These are phyloP conservation scores for Diaporthe citri DNA, from an alignment of 2,329 filamentous ascomycete genomes.

Conservation along the genomic window DNA sequence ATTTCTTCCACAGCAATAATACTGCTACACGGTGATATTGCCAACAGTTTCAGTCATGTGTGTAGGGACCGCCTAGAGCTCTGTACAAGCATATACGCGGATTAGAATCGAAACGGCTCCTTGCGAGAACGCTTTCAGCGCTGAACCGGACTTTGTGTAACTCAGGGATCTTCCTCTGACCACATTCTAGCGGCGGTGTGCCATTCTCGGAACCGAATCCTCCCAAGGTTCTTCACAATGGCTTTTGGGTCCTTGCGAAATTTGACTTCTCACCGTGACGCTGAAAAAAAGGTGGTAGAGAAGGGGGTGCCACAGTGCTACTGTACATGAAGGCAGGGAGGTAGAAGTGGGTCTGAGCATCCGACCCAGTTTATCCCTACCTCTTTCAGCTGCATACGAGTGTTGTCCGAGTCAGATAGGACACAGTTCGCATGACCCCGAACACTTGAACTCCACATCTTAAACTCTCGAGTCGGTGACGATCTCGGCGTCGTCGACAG, in stretches of 20 bases:
- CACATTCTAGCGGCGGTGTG: neutral
- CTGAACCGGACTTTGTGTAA: neutral
- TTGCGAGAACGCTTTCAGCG: neutral
- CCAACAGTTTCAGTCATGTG: neutral
- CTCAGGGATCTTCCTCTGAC: neutral
- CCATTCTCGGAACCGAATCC: neutral
- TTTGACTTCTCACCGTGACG: neutral
- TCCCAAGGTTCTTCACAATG: neutral
- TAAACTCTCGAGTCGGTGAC: slow-evolving; percentile 11
- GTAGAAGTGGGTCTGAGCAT: slow-evolving; percentile 3
- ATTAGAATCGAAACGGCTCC: neutral
- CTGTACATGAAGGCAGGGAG: neutral
- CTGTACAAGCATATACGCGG: neutral
- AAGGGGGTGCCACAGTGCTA: neutral
- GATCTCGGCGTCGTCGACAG: neutral
- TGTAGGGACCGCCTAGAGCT: neutral
- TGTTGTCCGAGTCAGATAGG: neutral
- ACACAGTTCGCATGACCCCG: neutral
- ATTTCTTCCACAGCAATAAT: neutral
- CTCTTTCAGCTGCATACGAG: slow-evolving; percentile 4
- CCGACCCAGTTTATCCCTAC: neutral
- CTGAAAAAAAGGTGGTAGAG: neutral
- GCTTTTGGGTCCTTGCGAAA: neutral
- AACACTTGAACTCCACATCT: neutral
- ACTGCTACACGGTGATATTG: neutral